Evolutionary conservation across 2,329 filamentous ascomycete species (phyloP).

Genomic region (Stagonosporopsis chrysanthemi): DNA sequence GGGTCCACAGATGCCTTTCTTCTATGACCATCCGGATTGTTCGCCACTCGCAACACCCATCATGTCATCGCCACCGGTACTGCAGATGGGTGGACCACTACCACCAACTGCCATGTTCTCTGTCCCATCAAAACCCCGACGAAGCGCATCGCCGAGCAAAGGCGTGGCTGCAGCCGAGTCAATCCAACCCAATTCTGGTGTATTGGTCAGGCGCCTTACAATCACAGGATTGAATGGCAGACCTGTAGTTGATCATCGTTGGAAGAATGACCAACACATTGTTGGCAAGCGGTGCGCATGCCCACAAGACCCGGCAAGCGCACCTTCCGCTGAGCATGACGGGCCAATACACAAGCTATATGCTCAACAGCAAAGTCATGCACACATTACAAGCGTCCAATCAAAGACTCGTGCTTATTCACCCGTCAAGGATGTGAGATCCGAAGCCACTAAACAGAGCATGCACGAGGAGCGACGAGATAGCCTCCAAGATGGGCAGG

Average conservation of each 20-base stretch:
- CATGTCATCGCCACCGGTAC: neutral
- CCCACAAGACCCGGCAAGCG: neutral
- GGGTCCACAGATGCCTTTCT: neutral
- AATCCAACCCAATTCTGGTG: neutral
- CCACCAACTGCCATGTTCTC: conserved; percentile 33
- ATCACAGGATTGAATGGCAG: conserved; percentile 25
- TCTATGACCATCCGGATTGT: neutral
- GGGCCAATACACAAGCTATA: too few relatives aligned
- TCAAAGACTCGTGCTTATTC: neutral
- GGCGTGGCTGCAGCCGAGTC: neutral
- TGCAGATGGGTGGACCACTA: neutral
- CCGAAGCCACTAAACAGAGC: neutral
- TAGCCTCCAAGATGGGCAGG: conserved; percentile 1
- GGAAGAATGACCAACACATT: conserved; percentile 23
- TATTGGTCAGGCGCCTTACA: conserved; percentile 26
- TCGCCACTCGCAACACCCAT: neutral
- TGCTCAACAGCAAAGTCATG: neutral
- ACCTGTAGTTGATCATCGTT: conserved; percentile 31
- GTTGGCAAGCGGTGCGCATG: neutral
- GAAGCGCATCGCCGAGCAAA: conserved; percentile 14
- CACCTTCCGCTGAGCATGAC: neutral
- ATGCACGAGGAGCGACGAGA: neutral
- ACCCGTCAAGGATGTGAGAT: neutral
- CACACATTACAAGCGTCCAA: neutral
- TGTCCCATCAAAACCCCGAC: conserved; percentile 26